These are phyloP conservation scores for Ceratobasidium sp. DNA, from an alignment of 1,284 basidiomycete species.

Conservation along the genomic window DNA sequence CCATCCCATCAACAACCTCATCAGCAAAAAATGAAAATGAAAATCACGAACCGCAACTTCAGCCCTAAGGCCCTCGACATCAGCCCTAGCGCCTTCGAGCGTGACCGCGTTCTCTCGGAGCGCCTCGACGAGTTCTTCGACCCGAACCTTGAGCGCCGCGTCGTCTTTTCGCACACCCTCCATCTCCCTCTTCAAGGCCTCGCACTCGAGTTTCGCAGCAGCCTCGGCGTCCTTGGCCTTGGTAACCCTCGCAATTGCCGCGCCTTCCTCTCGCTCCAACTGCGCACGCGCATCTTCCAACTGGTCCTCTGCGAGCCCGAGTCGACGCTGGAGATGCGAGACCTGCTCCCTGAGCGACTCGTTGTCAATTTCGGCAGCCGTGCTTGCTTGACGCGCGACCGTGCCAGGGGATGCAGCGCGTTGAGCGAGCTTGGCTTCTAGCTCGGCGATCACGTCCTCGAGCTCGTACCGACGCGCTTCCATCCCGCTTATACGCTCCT, in stretches of 20 bases:
- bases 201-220: constrained; percentile 70
- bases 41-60: constrained; percentile 73
- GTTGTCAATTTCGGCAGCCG: constrained; percentile 89
- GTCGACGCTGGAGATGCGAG: constrained; percentile 81
- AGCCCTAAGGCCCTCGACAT: constrained; percentile 82
- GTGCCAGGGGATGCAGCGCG: constrained; percentile 53
- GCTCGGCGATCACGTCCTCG: constrained; percentile 68
- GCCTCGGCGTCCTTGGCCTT: constrained; percentile 82
- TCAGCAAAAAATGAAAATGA: constrained; percentile 25
- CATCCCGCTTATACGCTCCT: constrained; percentile 77
- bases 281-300: constrained; percentile 78
- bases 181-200: constrained; percentile 66
- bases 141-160: constrained; percentile 63
- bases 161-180: constrained; percentile 71
- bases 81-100: constrained; percentile 89
- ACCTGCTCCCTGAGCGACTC: constrained; percentile 89
- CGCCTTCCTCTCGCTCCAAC: constrained; percentile 76
- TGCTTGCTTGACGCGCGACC: constrained; percentile 55
- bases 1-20: constrained; percentile 27
- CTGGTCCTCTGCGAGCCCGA: constrained; percentile 80
- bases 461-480: constrained; percentile 80
- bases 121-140: constrained; percentile 87
- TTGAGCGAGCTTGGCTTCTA: constrained; percentile 61
- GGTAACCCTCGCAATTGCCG: constrained; percentile 68
- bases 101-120: constrained; percentile 87